Evolutionary conservation across 345 rosid species (phyloP).

Genomic region (Salix arbutifolia): DNA sequence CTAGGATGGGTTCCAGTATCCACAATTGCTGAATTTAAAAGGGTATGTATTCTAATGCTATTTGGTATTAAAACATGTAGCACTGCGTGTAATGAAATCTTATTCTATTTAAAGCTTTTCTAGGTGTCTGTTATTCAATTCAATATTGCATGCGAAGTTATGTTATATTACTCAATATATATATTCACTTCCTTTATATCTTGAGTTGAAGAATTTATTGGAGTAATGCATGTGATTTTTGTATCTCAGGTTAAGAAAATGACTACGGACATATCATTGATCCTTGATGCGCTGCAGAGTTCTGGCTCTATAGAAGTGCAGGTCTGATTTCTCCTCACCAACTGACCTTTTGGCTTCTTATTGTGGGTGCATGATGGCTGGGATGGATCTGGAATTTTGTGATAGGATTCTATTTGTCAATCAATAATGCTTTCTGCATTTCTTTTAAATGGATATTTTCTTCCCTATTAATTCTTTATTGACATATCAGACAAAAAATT

Average conservation of each 20-base stretch:
- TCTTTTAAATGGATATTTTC: background rate
- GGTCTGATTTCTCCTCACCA: slow-evolving; percentile 43
- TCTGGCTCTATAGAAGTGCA: slow-evolving; percentile 69
- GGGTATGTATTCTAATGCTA: slow-evolving; percentile 49
- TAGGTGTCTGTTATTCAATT: background rate
- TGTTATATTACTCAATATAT: background rate
- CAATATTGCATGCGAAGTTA: background rate
- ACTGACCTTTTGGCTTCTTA: slow-evolving; percentile 5
- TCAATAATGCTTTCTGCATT: background rate
- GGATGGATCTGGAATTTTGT: background rate
- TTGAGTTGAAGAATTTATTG: background rate
- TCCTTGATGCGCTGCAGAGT: slow-evolving; percentile 67
- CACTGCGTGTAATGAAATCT: background rate
- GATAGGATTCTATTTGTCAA: background rate
- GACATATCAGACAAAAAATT: background rate
- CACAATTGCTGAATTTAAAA: slow-evolving; percentile 72
- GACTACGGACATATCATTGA: slow-evolving; percentile 67
- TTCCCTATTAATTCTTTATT: background rate
- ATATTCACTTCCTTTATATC: background rate
- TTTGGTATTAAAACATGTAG: background rate
- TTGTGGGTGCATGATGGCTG: background rate
- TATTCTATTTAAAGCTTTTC: background rate
- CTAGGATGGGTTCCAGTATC: slow-evolving; percentile 85
- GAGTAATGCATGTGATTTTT: slow-evolving; percentile 1
- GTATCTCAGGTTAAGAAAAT: slow-evolving; percentile 70